These are phyloP conservation scores for Neonectria hederae DNA, from an alignment of 2,329 filamentous ascomycete genomes.

Conservation along the genomic window DNA sequence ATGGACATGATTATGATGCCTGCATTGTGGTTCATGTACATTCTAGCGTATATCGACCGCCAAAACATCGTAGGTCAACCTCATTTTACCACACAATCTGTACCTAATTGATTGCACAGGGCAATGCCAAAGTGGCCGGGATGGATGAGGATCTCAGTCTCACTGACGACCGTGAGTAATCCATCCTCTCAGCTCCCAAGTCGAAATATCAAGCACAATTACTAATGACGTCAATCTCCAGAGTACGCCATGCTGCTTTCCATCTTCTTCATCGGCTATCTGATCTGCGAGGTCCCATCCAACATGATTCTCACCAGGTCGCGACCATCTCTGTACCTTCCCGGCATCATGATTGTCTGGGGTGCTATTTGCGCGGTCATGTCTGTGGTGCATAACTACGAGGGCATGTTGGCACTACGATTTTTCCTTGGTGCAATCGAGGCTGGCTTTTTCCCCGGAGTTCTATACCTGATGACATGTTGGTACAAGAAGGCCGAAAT, in stretches of 20 bases:
- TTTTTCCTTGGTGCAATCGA: constrained; percentile 66
- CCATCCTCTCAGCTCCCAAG: too few species aligned
- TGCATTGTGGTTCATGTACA: constrained; percentile 63
- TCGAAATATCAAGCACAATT: not conserved
- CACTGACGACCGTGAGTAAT: constrained; percentile 46
- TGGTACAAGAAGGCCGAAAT: constrained; percentile 64
- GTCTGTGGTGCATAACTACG: constrained; percentile 41
- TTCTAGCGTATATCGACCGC: constrained; percentile 44
- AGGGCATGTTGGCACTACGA: constrained; percentile 45
- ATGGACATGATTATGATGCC: constrained; percentile 53
- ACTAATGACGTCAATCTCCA: not conserved
- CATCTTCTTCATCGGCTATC: constrained; percentile 64
- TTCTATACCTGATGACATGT: constrained; percentile 69
- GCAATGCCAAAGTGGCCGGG: constrained; percentile 61
- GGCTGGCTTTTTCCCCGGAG: constrained; percentile 67
- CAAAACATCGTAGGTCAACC: constrained; percentile 40
- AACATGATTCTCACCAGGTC: constrained; percentile 62
- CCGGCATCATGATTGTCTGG: constrained; percentile 61
- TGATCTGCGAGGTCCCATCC: constrained; percentile 62
- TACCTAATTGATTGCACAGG: constrained; percentile 32
- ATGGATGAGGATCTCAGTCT: constrained; percentile 58
- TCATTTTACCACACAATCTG: not conserved
- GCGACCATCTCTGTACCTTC: constrained; percentile 60
- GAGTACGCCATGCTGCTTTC: constrained; percentile 61
- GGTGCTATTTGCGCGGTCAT: constrained; percentile 42